A percentile compares a stretch with the other conserved stretches of the same genome.
Evolutionary conservation across 2,329 filamentous ascomycete species (phyloP).

Genomic region (Diplodia intermedia): DNA sequence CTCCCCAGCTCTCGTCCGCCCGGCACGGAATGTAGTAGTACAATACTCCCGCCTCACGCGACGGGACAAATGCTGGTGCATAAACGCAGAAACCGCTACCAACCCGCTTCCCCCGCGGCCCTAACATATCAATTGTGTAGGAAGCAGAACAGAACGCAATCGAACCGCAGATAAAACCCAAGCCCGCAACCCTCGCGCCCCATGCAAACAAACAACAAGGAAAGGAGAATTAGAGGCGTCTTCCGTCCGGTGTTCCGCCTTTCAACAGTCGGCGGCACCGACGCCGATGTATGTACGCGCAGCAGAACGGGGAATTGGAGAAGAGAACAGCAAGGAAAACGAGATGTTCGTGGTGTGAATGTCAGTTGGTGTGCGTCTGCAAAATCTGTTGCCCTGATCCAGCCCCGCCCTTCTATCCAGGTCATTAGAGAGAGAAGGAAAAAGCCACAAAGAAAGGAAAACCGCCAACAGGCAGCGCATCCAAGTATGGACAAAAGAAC

Average conservation of each 20-base stretch:
- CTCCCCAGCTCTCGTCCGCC: constrained; percentile 33
- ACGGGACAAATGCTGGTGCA: constrained; percentile 41
- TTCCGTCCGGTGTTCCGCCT: constrained; percentile 16
- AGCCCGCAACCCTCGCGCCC: constrained; percentile 27
- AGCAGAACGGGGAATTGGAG: background rate
- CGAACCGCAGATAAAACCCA: constrained; percentile 36
- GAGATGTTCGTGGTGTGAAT: constrained; percentile 30
- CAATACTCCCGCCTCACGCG: constrained; percentile 35
- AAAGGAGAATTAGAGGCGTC: constrained; percentile 20
- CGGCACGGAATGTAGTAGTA: constrained; percentile 33
- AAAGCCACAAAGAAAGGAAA: background rate
- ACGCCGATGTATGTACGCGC: constrained; percentile 31
- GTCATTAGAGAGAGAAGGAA: constrained; percentile 27
- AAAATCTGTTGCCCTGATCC: constrained; percentile 29
- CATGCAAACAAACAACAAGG: constrained; percentile 18
- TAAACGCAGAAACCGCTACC: constrained; percentile 42
- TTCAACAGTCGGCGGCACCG: constrained; percentile 21
- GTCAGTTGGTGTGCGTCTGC: constrained; percentile 30
- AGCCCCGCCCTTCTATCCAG: constrained; percentile 33
- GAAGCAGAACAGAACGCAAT: constrained; percentile 42
- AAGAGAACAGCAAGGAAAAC: constrained; percentile 26
- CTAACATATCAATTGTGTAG: constrained; percentile 49
- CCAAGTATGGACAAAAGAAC: constrained; percentile 29
- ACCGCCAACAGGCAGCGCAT: constrained; percentile 14
- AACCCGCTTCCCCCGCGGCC: constrained; percentile 19